Percentiles rank a stretch among this genome's conserved stretches.
Conservation (phyloP, 202 grass and related monocot species). For the Musa balbisiana region DNA sequence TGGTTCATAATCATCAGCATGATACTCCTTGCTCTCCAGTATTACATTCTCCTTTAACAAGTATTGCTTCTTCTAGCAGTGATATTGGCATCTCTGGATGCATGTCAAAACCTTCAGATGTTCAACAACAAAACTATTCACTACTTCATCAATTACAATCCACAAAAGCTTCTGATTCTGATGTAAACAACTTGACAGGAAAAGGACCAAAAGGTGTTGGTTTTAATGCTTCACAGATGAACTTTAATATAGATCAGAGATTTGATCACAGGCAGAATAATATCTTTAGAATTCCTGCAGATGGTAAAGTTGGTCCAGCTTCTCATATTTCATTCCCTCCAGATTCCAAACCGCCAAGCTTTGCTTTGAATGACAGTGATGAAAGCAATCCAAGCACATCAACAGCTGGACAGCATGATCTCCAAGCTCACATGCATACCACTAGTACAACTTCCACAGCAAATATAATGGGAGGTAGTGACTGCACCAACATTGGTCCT, state of each 20-base stretch:
- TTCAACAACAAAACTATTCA: conserved; percentile 66
- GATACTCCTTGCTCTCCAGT: conserved; percentile 39
- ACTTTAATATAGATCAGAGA: conserved; percentile 58
- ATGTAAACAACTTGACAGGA: conserved; percentile 45
- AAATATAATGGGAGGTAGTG: conserved; percentile 44
- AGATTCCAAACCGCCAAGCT: conserved; percentile 15
- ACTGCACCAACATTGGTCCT: conserved; percentile 64
- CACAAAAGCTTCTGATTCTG: conserved; percentile 46
- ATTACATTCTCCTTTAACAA: conserved; percentile 34
- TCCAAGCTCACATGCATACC: conserved; percentile 40
- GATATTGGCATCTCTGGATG: conserved; percentile 54
- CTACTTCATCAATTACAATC: conserved; percentile 75
- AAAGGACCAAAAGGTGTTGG: conserved; percentile 48
- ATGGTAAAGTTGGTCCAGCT: conserved; percentile 15
- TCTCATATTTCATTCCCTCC: conserved; percentile 4
- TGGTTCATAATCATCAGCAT: conserved; percentile 48
- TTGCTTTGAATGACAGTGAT: conserved; percentile 1
- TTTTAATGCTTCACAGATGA: conserved; percentile 45
- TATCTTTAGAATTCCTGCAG: conserved; percentile 3
- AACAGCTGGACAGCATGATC: conserved; percentile 36
- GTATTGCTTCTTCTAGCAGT: conserved; percentile 23
- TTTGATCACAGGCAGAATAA: background rate
- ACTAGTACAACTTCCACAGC: conserved; percentile 29
- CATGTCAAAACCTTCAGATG: conserved; percentile 40
- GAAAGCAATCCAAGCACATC: conserved; percentile 11